These are phyloP conservation scores for Endoconidiophora polonica DNA, from an alignment of 2,329 filamentous ascomycete species.

Conservation along the genomic window DNA sequence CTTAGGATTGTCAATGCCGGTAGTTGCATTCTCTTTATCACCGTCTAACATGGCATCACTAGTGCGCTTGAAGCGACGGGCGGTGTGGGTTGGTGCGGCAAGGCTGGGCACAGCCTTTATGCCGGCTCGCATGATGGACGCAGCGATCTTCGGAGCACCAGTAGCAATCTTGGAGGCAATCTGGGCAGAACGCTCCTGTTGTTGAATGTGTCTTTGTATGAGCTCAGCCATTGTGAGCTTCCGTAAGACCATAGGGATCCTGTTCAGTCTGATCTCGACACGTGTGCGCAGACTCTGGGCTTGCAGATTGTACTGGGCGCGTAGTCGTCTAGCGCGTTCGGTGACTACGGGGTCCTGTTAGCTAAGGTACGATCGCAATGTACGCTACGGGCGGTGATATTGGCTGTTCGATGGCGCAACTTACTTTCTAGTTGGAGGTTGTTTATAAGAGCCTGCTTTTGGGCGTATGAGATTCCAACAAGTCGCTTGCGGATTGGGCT, in stretches of 20 bases:
- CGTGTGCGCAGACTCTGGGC: slow-evolving; percentile 70
- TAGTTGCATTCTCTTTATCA: slow-evolving; percentile 57
- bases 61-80: slow-evolving; percentile 12
- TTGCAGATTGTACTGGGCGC: slow-evolving; percentile 78
- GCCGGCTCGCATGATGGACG: slow-evolving; percentile 14
- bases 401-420: slow-evolving; percentile 17
- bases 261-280: slow-evolving; percentile 83
- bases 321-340: slow-evolving; percentile 70
- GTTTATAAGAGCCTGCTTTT: slow-evolving; percentile 78
- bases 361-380: neutral
- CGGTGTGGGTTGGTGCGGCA: slow-evolving; percentile 5
- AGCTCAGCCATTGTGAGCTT: slow-evolving; percentile 72
- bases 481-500: slow-evolving; percentile 48
- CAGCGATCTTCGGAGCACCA: slow-evolving; percentile 21
- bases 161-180: slow-evolving; percentile 11
- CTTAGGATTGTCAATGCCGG: slow-evolving; percentile 48
- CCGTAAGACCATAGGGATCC: slow-evolving; percentile 66
- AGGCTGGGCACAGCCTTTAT: slow-evolving; percentile 9
- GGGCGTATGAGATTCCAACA: slow-evolving; percentile 45
- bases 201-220: slow-evolving; percentile 33
- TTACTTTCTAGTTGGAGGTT: slow-evolving; percentile 79
- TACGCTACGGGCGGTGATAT: neutral
- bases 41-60: slow-evolving; percentile 47
- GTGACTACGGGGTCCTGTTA: slow-evolving; percentile 41
- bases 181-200: slow-evolving; percentile 21